Base-by-base conservation (phyloP, 495 filamentous ascomycete genomes). In the Podospora comata region DNA sequence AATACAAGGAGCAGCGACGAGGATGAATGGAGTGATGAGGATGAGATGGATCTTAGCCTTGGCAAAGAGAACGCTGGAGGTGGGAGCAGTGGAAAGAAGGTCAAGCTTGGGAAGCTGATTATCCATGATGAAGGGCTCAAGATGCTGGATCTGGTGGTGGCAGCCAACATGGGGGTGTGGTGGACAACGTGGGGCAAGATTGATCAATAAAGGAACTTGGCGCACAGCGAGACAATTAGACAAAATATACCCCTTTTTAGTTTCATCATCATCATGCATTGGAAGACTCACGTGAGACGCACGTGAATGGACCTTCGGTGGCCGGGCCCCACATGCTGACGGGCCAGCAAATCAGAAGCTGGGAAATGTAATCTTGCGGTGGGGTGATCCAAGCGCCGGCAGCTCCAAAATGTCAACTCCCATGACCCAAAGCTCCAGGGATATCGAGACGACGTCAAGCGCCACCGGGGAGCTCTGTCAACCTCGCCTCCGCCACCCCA, bases 141-240 rank as follows among this genome's bases (percentile, higher is more conserved):
- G 79, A 97, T 99, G 95, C 74, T 97, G 71, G 95, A 99, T 83
- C 75, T 99, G 64, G 84, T 96, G 1, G 92, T 98, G 30, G 91
- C 94, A 11, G 90, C 93, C 55, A 97, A 95, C 75, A 85, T 98
- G 78, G 91, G 89, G 0, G 84, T 97, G 55, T 98, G 94, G 91
- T 97, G 94, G 95, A 89, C 88, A 70, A 87, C 90, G 1, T 97
- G 92, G 87, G 92, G 93, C 68, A 83, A 79, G 70, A 83, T 75
- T 39, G 75, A 76, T 69, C 32, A 23, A 53, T n/a, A 32, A 48
- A 57, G 20, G 27, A 32, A 28, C 9, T 6, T 32, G 7, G 18
- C 5, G 58, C 23, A 23, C 23, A 23, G 23, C 23, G 23, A 23
- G 23, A 23, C 23, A 28, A 1, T 20, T 20, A 20, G 56, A 58